Evolutionary conservation across 139 green algal species (phyloP), one percentile per base, ranked within the genome.

Genomic region (Chlorella vulgaris): DNA sequence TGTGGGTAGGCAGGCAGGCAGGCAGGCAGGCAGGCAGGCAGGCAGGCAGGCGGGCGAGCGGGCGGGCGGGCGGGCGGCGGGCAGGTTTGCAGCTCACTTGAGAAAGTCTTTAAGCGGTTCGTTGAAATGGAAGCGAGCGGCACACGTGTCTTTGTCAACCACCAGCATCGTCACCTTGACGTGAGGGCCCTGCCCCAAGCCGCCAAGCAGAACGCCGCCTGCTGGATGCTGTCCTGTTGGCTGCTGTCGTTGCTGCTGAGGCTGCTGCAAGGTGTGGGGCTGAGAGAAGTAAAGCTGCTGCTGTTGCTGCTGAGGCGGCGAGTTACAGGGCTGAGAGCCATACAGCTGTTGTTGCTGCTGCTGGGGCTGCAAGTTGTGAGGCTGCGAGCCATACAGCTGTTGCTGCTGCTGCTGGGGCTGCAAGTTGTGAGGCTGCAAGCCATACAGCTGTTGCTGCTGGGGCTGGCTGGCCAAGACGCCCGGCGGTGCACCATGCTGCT

Each of bases 101-200:
- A 81, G 6, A 24, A 29, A 81, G 15, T 53, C 75, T 21, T 81
- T 81, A 24, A 81, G 75, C 13, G 4, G 1, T 29, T 81, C 75
- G 42, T 81, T 70, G 29, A 69, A 81, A 6, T 29, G 61, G 53
- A 73, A 71, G 28, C 53, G 75, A 28, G 58, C 75, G n/a, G 40
- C 75, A 43, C 73, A 58, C 4, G 13, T 22, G 29, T 73, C 42
- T 0, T 3, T 2, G 50, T 81, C 58, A 4, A 81, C 19, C 10
- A n/a, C 29, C 69, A 50, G 19, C 47, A 78, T 24, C 21, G 63
- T 78, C 31, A 78, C 31, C 3, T 43, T 42, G 7, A 60, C 7
- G 21, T 43, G 70, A 2, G 70, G 70, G 21, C 39, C 47, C 19
- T 13, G 5, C 6, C 51, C 47, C 13, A 10, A 55, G 47, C 47